These are phyloP conservation scores for Wolfiporia cocos DNA, from an alignment of 1,284 basidiomycete genomes.

Conservation along the genomic window DNA sequence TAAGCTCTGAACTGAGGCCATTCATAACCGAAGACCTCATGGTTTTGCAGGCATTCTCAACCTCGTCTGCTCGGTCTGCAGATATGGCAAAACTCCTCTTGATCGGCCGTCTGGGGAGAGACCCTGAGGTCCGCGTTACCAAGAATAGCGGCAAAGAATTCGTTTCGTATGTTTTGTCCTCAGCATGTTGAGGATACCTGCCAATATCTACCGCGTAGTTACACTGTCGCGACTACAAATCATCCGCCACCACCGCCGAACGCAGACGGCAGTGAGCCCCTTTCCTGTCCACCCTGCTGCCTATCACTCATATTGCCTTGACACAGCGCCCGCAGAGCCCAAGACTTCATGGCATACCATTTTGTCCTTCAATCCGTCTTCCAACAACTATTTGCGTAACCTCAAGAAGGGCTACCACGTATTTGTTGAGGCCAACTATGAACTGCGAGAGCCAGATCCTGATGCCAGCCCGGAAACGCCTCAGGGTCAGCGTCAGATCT, in stretches of 20 bases:
- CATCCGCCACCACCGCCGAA: constrained; percentile 50
- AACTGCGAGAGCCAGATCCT: constrained; percentile 64
- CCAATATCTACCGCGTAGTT: constrained; percentile 32
- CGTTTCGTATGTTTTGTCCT: constrained; percentile 42
- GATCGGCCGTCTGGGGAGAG: constrained; percentile 64
- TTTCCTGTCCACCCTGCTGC: constrained; percentile 1
- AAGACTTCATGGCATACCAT: constrained; percentile 71
- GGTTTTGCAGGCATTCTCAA: constrained; percentile 60
- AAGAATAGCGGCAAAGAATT: constrained; percentile 77
- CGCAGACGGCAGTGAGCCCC: constrained; percentile 52
- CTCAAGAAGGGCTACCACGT: constrained; percentile 66
- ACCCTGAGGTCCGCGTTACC: constrained; percentile 63
- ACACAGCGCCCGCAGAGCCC: constrained; percentile 44
- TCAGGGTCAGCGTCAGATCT: constrained; percentile 72
- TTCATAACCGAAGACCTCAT: too few species aligned
- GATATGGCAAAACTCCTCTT: constrained; percentile 74
- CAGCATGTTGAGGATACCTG: not conserved
- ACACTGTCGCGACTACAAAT: constrained; percentile 63
- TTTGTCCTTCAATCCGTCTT: constrained; percentile 54
- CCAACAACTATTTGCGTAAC: constrained; percentile 56
- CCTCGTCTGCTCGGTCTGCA: constrained; percentile 41
- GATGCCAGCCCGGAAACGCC: constrained; percentile 56
- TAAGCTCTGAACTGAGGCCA: too few species aligned
- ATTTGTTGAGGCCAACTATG: constrained; percentile 71
- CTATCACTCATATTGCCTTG: constrained; percentile 1